A percentile compares a stretch with the other conserved stretches of the same genome.
These are phyloP conservation scores for Papiliotrema flavescens DNA, from an alignment of 1,284 basidiomycete species.

Conservation along the genomic window DNA sequence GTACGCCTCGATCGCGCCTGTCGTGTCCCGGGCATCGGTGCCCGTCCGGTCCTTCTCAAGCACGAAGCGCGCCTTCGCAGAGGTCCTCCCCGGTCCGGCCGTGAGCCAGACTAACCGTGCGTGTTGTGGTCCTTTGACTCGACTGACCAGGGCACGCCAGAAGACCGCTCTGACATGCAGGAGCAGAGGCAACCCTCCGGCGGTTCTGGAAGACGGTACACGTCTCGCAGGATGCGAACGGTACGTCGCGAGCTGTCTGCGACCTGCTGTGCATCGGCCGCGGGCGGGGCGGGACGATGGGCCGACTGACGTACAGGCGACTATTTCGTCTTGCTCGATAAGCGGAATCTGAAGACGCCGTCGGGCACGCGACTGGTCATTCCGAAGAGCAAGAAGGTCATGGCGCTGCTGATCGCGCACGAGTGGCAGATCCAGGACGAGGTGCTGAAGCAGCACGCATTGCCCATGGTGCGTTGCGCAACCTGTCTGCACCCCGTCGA, in stretches of 20 bases:
- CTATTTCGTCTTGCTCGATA: constrained; percentile 74
- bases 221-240: constrained; percentile 58
- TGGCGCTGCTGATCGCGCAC: constrained; percentile 81
- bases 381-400: constrained; percentile 65
- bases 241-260: constrained; percentile 21
- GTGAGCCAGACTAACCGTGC: constrained; percentile 40
- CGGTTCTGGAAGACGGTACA: constrained; percentile 88
- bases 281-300: background rate
- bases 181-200: constrained; percentile 76
- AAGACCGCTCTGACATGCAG: constrained; percentile 56
- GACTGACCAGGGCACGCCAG: too few species aligned
- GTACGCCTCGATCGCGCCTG: background rate
- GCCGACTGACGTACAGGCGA: constrained; percentile 43
- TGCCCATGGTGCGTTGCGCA: constrained; percentile 70
- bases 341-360: constrained; percentile 81
- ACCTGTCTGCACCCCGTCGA: background rate
- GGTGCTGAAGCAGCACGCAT: constrained; percentile 79
- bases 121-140: constrained; percentile 3
- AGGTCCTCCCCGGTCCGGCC: constrained; percentile 24
- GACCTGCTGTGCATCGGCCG: too few species aligned
- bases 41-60: background rate
- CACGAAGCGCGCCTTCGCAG: background rate
- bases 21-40: background rate
- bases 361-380: constrained; percentile 69
- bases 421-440: constrained; percentile 95